Evolutionary conservation across 352 stramenopile species (phyloP), one percentile per base, ranked within the genome.

Genomic region (Phytophthora europaea): DNA sequence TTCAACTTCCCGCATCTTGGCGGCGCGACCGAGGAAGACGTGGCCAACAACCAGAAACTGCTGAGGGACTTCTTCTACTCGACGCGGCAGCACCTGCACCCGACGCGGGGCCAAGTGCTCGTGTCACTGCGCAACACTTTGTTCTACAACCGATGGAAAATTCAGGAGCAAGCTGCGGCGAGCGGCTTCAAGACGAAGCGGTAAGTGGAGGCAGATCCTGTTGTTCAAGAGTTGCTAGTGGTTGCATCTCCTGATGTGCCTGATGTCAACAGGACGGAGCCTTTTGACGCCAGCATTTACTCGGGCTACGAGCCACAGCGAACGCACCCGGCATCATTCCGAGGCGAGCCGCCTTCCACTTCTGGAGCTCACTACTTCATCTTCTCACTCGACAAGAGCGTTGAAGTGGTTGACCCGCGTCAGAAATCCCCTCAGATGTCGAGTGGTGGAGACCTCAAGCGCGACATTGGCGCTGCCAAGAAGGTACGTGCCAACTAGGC

Each of bases 1-100:
- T 97, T 97, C 67, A 97, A 97, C 61, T 97, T 97, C 63, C 90
- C 90, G 16, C 90, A 97, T 64, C 70, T 97, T 10, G 90, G 90
- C 48, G 90, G 90, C 20, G 83, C 88, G 7, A 96, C 90, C 3
- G 86, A 95, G 48, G 89, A 89, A 47, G 90, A 95, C 67, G 85
- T 97, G 20, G 79, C 72, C 18, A 95, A 92, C 67, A 97, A 97
- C 75, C 90, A 95, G 67, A 76, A 83, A 28, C 69, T 97, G 47
- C 65, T 97, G 60, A 79, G 78, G 28, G 60, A 81, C 15, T 97
- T 97, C 68, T 97, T 97, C 63, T 87, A 81, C 59, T 92, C 87
- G 18, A 81, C 83, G 20, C 80, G 84, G 4, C 51, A 65, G 55
- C 92, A 87, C 63, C 33, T 96, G 63, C 80, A 94, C 43, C 78